Evolutionary conservation across 2,329 filamentous ascomycete species (phyloP).

Genomic region (Lasiodiplodia gonubiensis): DNA sequence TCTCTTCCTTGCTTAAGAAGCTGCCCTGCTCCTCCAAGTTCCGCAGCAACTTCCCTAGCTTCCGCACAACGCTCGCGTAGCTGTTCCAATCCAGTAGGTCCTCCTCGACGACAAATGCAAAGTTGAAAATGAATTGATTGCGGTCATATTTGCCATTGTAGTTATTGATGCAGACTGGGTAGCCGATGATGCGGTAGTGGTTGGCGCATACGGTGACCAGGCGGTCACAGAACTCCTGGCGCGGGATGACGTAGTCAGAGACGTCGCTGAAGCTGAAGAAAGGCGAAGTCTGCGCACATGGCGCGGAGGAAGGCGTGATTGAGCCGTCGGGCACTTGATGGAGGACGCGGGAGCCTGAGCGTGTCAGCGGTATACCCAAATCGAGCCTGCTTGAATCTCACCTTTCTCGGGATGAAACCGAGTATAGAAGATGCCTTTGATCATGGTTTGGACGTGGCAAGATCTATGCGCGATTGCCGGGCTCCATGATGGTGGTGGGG

Average conservation of each 20-base stretch:
- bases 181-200: slow-evolving; percentile 82
- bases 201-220: slow-evolving; percentile 77
- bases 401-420: slow-evolving; percentile 66
- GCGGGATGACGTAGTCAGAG: slow-evolving; percentile 91
- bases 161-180: slow-evolving; percentile 81
- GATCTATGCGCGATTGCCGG: neutral
- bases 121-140: slow-evolving; percentile 99
- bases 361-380: slow-evolving; percentile 24
- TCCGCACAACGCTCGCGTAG: slow-evolving; percentile 83
- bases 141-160: slow-evolving; percentile 79
- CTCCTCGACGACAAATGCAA: slow-evolving; percentile 80
- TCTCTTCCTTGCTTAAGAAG: slow-evolving; percentile 72
- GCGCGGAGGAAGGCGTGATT: slow-evolving; percentile 51
- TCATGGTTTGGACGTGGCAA: slow-evolving; percentile 49
- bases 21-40: slow-evolving; percentile 91
- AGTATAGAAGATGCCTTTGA: slow-evolving; percentile 70
- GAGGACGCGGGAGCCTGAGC: slow-evolving; percentile 65
- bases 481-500: slow-evolving; percentile 21
- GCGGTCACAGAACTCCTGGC: slow-evolving; percentile 93
- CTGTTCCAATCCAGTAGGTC: slow-evolving; percentile 70
- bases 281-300: slow-evolving; percentile 59
- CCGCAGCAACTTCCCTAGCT: slow-evolving; percentile 83
- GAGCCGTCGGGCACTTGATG: slow-evolving; percentile 69
- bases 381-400: slow-evolving; percentile 27
- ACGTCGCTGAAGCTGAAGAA: slow-evolving; percentile 86